Conservation (phyloP, 306 rosid species). For the Lithocarpus polystachyus region DNA sequence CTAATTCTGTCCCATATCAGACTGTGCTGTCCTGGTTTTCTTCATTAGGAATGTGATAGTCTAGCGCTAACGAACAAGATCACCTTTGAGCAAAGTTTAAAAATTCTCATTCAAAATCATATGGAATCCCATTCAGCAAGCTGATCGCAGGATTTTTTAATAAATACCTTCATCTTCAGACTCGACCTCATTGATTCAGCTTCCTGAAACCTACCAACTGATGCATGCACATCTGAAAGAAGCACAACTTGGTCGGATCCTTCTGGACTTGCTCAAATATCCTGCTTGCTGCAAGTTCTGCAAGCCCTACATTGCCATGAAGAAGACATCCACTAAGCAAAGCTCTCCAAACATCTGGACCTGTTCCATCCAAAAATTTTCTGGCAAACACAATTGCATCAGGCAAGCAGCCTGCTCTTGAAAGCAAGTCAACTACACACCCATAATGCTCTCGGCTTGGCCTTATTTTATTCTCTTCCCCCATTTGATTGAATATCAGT, state of each 20-base stretch:
- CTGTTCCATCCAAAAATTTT: background rate
- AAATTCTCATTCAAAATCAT: background rate
- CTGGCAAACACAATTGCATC: slow-evolving; percentile 5
- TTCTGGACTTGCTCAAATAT: background rate
- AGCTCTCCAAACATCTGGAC: slow-evolving; percentile 14
- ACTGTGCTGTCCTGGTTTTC: background rate
- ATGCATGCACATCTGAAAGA: slow-evolving; percentile 17
- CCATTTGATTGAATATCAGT: slow-evolving; percentile 3
- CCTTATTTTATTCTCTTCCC: slow-evolving; percentile 1
- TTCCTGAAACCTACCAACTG: slow-evolving; percentile 20
- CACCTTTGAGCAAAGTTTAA: background rate
- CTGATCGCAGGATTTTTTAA: slow-evolving; percentile 9
- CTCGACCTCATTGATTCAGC: slow-evolving; percentile 2
- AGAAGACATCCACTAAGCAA: slow-evolving; percentile 17
- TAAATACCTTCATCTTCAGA: background rate
- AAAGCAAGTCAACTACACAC: slow-evolving; percentile 12
- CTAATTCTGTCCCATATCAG: background rate
- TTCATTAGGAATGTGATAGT: background rate
- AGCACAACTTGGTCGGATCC: slow-evolving; percentile 5
- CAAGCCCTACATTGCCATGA: slow-evolving; percentile 7
- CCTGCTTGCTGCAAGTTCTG: slow-evolving; percentile 9
- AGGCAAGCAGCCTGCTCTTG: slow-evolving; percentile 9
- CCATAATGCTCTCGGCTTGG: slow-evolving; percentile 14
- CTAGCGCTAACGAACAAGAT: background rate
- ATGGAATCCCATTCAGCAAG: background rate